A percentile compares a stretch with the other conserved stretches of the same genome.
These are phyloP conservation scores for Glycyrrhiza uralensis DNA, from an alignment of 306 rosid genomes.

Conservation along the genomic window DNA sequence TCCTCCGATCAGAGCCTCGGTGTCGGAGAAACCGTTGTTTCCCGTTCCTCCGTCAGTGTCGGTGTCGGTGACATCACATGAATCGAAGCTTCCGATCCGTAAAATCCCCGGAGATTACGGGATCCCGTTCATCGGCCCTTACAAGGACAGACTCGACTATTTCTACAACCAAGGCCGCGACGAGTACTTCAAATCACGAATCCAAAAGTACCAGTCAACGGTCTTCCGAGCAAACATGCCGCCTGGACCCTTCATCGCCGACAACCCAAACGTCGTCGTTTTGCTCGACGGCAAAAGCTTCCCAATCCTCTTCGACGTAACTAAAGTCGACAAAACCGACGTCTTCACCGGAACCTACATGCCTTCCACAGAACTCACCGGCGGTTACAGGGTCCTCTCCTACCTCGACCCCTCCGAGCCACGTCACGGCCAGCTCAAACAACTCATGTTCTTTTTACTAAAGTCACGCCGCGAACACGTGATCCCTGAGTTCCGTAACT, in stretches of 20 bases:
- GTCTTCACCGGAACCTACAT: slow-evolving; percentile 84
- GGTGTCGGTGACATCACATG: background rate
- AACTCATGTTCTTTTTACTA: slow-evolving; percentile 61
- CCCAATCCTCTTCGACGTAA: slow-evolving; percentile 67
- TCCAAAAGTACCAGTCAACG: slow-evolving; percentile 69
- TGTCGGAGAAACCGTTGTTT: slow-evolving; percentile 43
- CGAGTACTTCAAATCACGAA: slow-evolving; percentile 77
- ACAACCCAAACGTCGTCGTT: slow-evolving; percentile 58
- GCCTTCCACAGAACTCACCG: slow-evolving; percentile 83
- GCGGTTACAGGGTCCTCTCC: slow-evolving; percentile 75
- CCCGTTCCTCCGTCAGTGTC: slow-evolving; percentile 28
- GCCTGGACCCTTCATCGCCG: slow-evolving; percentile 67
- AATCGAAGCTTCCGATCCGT: slow-evolving; percentile 51
- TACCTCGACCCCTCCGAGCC: slow-evolving; percentile 94
- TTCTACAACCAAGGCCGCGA: slow-evolving; percentile 90
- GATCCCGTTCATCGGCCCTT: slow-evolving; percentile 59
- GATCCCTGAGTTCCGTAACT: slow-evolving; percentile 62
- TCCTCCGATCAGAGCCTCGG: slow-evolving; percentile 42
- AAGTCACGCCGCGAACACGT: slow-evolving; percentile 56
- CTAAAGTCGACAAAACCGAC: slow-evolving; percentile 74
- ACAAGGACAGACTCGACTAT: slow-evolving; percentile 64
- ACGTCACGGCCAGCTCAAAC: slow-evolving; percentile 58
- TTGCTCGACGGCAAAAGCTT: slow-evolving; percentile 80
- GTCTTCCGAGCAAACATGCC: slow-evolving; percentile 84
- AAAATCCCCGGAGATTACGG: slow-evolving; percentile 82